Conservation (phyloP, 306 rosid species). For the Amphicarpaea edgeworthii region DNA sequence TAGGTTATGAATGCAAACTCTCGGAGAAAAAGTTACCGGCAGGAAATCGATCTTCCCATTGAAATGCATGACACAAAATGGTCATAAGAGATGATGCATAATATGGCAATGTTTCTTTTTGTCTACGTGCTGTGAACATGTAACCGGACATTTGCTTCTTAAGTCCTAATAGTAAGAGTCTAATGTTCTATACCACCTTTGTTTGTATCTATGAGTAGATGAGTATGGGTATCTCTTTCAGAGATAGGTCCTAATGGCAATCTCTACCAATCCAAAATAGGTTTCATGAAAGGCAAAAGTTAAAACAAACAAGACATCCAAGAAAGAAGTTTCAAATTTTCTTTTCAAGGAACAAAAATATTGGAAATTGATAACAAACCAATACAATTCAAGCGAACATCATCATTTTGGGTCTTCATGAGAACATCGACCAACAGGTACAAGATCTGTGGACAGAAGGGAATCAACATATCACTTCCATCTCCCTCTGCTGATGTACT, state of each 20-base stretch:
- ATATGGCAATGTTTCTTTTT: background rate
- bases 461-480: slow-evolving; percentile 63
- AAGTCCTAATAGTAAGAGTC: background rate
- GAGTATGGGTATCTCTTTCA: background rate
- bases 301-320: slow-evolving; percentile 19
- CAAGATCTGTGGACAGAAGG: slow-evolving; percentile 77
- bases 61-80: slow-evolving; percentile 1
- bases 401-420: slow-evolving; percentile 81
- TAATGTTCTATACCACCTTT: slow-evolving; percentile 20
- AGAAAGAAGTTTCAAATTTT: slow-evolving; percentile 17
- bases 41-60: slow-evolving; percentile 21
- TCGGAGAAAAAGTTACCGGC: slow-evolving; percentile 27
- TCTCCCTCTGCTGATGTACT: slow-evolving; percentile 59
- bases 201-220: slow-evolving; percentile 7
- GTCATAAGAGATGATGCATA: slow-evolving; percentile 25
- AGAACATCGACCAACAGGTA: slow-evolving; percentile 78
- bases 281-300: slow-evolving; percentile 29
- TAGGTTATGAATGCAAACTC: background rate
- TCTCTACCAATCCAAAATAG: slow-evolving; percentile 26
- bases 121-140: slow-evolving; percentile 14
- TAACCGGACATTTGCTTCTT: slow-evolving; percentile 3
- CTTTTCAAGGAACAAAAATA: background rate
- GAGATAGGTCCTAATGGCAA: slow-evolving; percentile 14
- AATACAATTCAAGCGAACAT: slow-evolving; percentile 87
- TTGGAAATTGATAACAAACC: slow-evolving; percentile 61